Evolutionary conservation across 179 eudicot genomes (phyloP).

Genomic region (Amaranthus tricolor): DNA sequence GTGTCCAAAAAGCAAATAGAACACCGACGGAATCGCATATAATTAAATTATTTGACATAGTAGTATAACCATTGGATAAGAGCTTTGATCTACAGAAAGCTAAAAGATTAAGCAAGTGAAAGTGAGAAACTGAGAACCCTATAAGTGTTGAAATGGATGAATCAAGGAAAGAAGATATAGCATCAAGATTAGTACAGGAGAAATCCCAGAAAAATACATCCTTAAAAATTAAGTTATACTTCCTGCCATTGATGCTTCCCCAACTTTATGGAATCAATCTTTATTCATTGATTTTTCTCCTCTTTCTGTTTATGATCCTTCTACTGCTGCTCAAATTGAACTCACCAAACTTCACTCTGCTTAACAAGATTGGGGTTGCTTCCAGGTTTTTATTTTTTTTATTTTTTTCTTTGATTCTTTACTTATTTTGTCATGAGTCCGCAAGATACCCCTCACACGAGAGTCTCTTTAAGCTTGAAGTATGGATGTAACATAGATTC

Average conservation of each 20-base stretch:
- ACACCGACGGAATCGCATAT: too few relatives aligned
- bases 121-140: neutral
- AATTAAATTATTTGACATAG: too few relatives aligned
- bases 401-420: too few relatives aligned
- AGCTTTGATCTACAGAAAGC: neutral
- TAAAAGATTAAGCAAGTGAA: neutral
- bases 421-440: neutral
- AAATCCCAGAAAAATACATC: conserved; percentile 30
- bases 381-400: conserved; percentile 24
- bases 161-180: conserved; percentile 19
- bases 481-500: too few relatives aligned
- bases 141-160: neutral
- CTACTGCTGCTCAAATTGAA: conserved; percentile 18
- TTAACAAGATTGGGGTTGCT: conserved; percentile 34
- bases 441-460: too few relatives aligned
- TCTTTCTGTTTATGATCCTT: conserved; percentile 12
- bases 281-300: conserved; percentile 36
- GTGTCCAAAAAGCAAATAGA: too few relatives aligned
- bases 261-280: conserved; percentile 27
- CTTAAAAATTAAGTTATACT: conserved; percentile 15
- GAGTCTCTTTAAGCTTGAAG: too few relatives aligned
- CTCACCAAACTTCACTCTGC: conserved; percentile 35
- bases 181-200: conserved; percentile 24
- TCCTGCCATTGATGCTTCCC: conserved; percentile 21
- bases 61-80: too few relatives aligned